phyloP scores from a whole-genome alignment of 192 early-diverging fungal genomes.

The Podila minutissima region DNA sequence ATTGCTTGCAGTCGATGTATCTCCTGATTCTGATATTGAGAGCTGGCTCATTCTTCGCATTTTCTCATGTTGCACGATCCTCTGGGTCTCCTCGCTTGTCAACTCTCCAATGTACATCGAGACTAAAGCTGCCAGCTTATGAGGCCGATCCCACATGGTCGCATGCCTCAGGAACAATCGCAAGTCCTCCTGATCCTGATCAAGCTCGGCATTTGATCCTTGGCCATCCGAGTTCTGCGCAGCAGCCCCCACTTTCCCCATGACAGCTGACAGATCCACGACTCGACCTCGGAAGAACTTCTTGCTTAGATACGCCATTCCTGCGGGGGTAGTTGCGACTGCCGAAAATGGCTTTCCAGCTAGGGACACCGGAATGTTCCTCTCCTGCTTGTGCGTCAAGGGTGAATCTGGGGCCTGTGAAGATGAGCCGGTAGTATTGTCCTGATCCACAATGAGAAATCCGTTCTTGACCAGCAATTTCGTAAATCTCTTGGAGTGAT shows the following conservation, averaged over 20 bases:
- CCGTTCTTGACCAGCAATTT: constrained; percentile 4
- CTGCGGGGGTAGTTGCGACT: not conserved
- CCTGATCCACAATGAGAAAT: not conserved
- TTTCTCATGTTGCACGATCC: too few species aligned
- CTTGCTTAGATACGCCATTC: not conserved
- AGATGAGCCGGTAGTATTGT: not conserved
- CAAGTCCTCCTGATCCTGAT: constrained; percentile 19
- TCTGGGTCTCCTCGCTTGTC: too few species aligned
- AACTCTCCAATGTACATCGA: not conserved
- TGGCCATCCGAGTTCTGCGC: not conserved
- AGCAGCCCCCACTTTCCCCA: not conserved
- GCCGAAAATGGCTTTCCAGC: not conserved
- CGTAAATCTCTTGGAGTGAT: not conserved
- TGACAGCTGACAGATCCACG: not conserved
- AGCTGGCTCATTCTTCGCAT: too few species aligned
- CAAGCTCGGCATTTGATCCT: not conserved
- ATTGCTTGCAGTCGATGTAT: not conserved
- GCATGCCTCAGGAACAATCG: constrained; percentile 20
- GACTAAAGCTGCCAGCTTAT: not conserved
- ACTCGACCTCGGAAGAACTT: not conserved
- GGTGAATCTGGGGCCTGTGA: not conserved
- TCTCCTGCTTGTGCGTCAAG: not conserved
- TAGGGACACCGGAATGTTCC: not conserved
- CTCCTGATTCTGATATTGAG: too few species aligned
- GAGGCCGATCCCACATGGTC: constrained; percentile 20